Percentiles rank a stretch among this genome's conserved stretches.
Conservation (phyloP, 768 basidiomycete genomes). For the Termitomyces sp. region DNA sequence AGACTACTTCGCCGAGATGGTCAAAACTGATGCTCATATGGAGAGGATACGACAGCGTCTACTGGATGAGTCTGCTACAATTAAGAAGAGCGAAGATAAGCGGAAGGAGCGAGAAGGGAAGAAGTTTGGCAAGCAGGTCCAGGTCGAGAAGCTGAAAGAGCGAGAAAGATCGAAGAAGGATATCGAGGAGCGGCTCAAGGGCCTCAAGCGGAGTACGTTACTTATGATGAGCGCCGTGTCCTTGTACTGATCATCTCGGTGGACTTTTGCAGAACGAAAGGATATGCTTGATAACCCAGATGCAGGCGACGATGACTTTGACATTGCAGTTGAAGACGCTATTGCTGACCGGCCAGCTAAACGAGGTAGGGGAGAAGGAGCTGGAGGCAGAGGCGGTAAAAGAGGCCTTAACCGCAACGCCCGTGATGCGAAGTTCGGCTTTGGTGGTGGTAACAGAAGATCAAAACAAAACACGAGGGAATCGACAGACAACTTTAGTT, state of each 20-base stretch:
- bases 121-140: constrained; percentile 98
- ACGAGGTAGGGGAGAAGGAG: constrained; percentile 42
- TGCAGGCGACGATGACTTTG: constrained; percentile 69
- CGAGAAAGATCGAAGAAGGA: constrained; percentile 88
- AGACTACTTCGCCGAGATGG: constrained; percentile 99
- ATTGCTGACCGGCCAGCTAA: constrained; percentile 66
- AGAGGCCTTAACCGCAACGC: constrained; percentile 46
- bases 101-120: constrained; percentile 91
- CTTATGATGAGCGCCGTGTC: background rate
- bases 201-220: constrained; percentile 83
- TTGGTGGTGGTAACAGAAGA: constrained; percentile 64
- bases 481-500: constrained; percentile 74
- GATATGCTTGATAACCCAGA: constrained; percentile 69
- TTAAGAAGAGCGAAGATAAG: constrained; percentile 91
- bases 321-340: constrained; percentile 88
- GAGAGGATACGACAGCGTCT: constrained; percentile 89
- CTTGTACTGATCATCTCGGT: background rate
- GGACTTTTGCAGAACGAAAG: constrained; percentile 63
- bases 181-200: constrained; percentile 81
- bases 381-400: constrained; percentile 31
- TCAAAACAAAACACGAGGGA: constrained; percentile 81
- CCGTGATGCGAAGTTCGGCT: constrained; percentile 81
- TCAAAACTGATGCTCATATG: constrained; percentile 97
- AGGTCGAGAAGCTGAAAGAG: constrained; percentile 91
- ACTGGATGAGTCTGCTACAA: constrained; percentile 81